Evolutionary conservation across 768 basidiomycete genomes (phyloP), one percentile per base, ranked within the genome.

Genomic region (Pleurotus ostreatus): DNA sequence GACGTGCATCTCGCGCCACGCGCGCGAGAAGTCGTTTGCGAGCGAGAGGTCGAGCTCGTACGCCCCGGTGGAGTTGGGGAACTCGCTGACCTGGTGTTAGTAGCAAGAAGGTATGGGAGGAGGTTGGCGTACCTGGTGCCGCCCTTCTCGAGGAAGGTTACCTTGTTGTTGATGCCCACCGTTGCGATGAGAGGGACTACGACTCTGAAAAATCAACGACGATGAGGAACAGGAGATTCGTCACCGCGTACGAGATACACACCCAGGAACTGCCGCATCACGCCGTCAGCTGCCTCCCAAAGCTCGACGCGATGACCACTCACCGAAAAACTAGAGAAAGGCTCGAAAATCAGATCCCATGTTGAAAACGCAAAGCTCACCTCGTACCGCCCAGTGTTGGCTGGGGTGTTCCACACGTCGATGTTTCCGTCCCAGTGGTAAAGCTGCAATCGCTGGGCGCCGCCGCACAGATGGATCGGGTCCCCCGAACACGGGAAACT

Each of bases 1-100:
- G 61, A 89, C 70, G 58, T 90, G 84, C 87, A 92, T 89, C 58
- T 76, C 77, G 38, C 89, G 84, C 88, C 88, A 92, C 5, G 88
- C 80, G 34, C 77, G 70, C 6, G 62, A 63, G 64, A 78, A 80
- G 56, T 80, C 66, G 57, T 74, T 59, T 0, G 73, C 74, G 30
- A 91, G 71, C 26, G 76, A 82, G 39, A 84, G 66, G 63, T 91
- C 89, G 22, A 92, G 73, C 60, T 92, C 90, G 59, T 89, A 91
- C 5, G 48, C 41, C 43, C 46, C 49, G 8, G 57, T 53, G 46
- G 41, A 55, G 45, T 57, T 51, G 37, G 39, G 56, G 23, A 49
- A 49, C 1, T 55, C 49, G n/a, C 43, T 49, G 18, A 45, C 7
- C 18, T 45, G 44, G 30, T 45, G 22, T 26, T 47, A 13, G 34